A percentile compares a stretch with the other conserved stretches of the same genome.
phyloP scores from a whole-genome alignment of 345 rosid species.

The Citrus sp. region DNA sequence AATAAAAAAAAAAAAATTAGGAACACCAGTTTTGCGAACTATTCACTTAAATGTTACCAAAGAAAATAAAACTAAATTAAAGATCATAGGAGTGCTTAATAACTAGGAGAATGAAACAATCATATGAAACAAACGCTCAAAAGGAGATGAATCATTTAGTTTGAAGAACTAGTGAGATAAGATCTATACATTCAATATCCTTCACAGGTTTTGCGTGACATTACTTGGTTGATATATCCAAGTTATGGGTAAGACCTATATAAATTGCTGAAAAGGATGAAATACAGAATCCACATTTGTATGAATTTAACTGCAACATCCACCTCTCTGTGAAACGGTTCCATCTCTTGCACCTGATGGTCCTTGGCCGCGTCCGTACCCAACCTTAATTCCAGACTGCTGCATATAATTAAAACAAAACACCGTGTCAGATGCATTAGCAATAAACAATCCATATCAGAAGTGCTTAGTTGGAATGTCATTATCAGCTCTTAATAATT shows the following conservation, averaged over 20 bases:
- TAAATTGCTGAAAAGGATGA: conserved; percentile 15
- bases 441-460: not conserved
- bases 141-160: not conserved
- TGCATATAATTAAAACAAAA: conserved; percentile 5
- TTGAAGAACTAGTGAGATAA: conserved; percentile 1
- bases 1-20: too few relatives aligned
- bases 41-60: not conserved
- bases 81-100: not conserved
- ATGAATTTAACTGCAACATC: conserved; percentile 58
- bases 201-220: not conserved
- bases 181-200: conserved; percentile 37
- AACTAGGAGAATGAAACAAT: not conserved
- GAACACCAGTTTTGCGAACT: not conserved
- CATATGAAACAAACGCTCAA: not conserved
- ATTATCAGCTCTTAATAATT: not conserved
- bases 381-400: conserved; percentile 93
- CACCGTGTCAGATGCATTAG: not conserved
- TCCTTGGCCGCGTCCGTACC: conserved; percentile 79
- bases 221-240: conserved; percentile 11
- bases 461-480: too few relatives aligned
- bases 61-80: too few relatives aligned
- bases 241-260: conserved; percentile 5
- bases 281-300: conserved; percentile 5
- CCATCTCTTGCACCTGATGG: conserved; percentile 74
- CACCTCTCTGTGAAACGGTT: conserved; percentile 62